Base-by-base conservation (phyloP, 2,329 filamentous ascomycete species). In the Zelopaecilomyces penicillatus region DNA sequence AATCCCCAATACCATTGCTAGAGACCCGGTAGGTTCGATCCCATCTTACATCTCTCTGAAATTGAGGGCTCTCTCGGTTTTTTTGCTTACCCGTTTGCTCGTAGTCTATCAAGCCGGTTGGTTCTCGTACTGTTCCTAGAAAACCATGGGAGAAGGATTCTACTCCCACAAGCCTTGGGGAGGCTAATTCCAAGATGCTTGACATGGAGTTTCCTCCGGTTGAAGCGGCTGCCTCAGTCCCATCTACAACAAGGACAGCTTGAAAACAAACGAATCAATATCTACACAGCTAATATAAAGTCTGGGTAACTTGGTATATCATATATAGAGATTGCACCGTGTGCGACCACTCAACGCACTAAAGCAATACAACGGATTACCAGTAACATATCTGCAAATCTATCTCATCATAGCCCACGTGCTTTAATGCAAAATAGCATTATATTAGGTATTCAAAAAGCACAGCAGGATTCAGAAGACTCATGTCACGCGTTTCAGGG, bases 121-220 rank as follows among this genome's bases (percentile, higher is more conserved):
- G 73, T 8, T 61, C 67, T 41, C 65, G 71, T 37, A 52, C 65
- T 27, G 74, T 68, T 9, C 73, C 75, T 0, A 68, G 59, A 42
- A 80, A 80, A 65, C 90, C 90, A 1, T 96, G 90, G 90, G 90
- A 95, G 67, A 85, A 73, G 54, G 71, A 77, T 11, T 41, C 29
- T 4, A 31, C 45, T 4, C 43, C 60, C 4, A 47, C 47, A 5
- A 37, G 48, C 12, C 39, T 44, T 27, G 50, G 55, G 4, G 42
- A 50, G 29, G 48, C 55, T 41, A 45, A 54, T 3, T 52, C 55
- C 26, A 55, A 54, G 30, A 50, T 53, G 27, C 55, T 67, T 3
- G 65, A 66, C 37, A 50, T 53, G 7, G 62, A 65, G 8, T 66
- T 65, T 26, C 64, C 65, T 3, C 58, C 66, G 6, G 35, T 48